Evolutionary conservation across 1,284 basidiomycete genomes (phyloP).

Genomic region (Cryptococcus floricola): DNA sequence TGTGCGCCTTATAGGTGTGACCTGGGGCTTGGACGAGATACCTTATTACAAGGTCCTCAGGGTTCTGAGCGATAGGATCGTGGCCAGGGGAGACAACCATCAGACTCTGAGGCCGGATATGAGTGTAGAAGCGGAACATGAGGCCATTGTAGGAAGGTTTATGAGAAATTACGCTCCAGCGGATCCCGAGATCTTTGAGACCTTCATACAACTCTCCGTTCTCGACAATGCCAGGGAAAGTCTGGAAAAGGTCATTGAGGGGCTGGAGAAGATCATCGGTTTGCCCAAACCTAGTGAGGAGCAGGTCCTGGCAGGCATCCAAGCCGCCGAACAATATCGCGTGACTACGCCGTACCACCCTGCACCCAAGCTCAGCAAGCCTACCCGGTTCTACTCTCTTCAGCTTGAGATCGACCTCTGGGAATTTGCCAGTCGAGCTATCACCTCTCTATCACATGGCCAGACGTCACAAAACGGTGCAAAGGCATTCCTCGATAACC

Average conservation of each 20-base stretch:
- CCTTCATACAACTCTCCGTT: slow-evolving; percentile 63
- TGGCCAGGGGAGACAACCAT: slow-evolving; percentile 73
- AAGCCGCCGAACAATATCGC: slow-evolving; percentile 48
- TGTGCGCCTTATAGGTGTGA: slow-evolving; percentile 69
- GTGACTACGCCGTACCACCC: slow-evolving; percentile 34
- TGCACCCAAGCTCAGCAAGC: slow-evolving; percentile 44
- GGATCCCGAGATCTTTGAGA: slow-evolving; percentile 60
- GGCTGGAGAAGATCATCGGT: slow-evolving; percentile 55
- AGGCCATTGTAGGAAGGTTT: slow-evolving; percentile 77
- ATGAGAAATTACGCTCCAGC: slow-evolving; percentile 66
- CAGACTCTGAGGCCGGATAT: slow-evolving; percentile 68
- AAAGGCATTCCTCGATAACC: slow-evolving; percentile 54
- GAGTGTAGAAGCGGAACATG: slow-evolving; percentile 59
- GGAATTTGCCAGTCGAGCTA: slow-evolving; percentile 49
- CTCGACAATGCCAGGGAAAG: slow-evolving; percentile 57
- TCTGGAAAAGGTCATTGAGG: slow-evolving; percentile 61
- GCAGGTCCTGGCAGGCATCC: slow-evolving; percentile 60
- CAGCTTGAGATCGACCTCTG: slow-evolving; percentile 66
- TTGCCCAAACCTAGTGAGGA: slow-evolving; percentile 55
- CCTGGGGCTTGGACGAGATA: slow-evolving; percentile 66
- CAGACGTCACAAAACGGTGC: slow-evolving; percentile 19
- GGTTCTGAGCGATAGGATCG: slow-evolving; percentile 70
- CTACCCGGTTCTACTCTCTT: slow-evolving; percentile 68
- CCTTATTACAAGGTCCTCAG: slow-evolving; percentile 59
- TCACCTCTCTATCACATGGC: slow-evolving; percentile 13